phyloP scores from a whole-genome alignment of 2,329 filamentous ascomycete genomes.

The Penicillium decumbens region DNA sequence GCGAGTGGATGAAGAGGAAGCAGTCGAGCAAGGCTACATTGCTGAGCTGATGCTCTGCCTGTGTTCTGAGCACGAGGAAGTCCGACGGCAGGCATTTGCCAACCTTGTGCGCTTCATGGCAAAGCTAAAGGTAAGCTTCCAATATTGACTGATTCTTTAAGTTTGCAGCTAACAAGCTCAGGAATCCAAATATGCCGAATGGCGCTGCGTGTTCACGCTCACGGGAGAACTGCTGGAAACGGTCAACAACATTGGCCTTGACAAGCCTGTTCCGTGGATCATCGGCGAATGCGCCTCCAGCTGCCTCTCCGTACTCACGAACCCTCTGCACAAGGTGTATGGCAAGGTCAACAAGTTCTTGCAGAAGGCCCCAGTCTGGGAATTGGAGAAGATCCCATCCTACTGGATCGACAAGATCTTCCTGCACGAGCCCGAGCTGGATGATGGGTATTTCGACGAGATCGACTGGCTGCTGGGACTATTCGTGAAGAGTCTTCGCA shows the following conservation, averaged over 20 bases:
- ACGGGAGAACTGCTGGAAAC: slow-evolving; percentile 78
- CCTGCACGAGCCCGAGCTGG: slow-evolving; percentile 66
- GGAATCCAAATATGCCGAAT: slow-evolving; percentile 68
- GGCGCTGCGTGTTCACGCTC: slow-evolving; percentile 72
- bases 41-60: slow-evolving; percentile 68
- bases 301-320: slow-evolving; percentile 64
- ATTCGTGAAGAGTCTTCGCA: slow-evolving; percentile 59
- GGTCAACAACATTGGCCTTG: slow-evolving; percentile 51
- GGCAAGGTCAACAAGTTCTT: slow-evolving; percentile 81
- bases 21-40: slow-evolving; percentile 72
- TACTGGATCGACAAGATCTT: slow-evolving; percentile 67
- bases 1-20: slow-evolving; percentile 70
- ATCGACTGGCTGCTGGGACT: slow-evolving; percentile 69
- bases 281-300: slow-evolving; percentile 71
- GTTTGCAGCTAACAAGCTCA: slow-evolving; percentile 25
- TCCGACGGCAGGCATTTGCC: slow-evolving; percentile 66
- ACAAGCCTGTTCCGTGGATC: slow-evolving; percentile 63
- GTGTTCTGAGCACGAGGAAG: slow-evolving; percentile 67
- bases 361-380: slow-evolving; percentile 72
- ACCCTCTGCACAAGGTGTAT: slow-evolving; percentile 78
- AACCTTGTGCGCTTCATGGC: slow-evolving; percentile 43
- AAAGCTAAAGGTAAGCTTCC: slow-evolving; percentile 43
- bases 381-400: slow-evolving; percentile 51
- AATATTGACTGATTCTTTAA: slow-evolving; percentile 6
- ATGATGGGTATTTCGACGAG: slow-evolving; percentile 69